phyloP scores from a whole-genome alignment of 106 monocot genomes.

The Platanthera guangdongensis region DNA sequence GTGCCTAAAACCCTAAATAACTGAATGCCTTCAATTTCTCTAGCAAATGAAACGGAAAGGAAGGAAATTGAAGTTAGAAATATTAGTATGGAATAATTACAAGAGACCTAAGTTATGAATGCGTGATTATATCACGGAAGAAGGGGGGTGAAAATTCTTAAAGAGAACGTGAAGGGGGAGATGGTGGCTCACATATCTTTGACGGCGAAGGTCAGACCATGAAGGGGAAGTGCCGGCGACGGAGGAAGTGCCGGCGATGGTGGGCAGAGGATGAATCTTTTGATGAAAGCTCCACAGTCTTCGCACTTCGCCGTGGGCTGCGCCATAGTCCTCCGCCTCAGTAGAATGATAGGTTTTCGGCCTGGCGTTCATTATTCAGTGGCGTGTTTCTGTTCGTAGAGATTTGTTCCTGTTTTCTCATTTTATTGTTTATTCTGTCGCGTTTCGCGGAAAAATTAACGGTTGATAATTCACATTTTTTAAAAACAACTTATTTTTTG shows the following conservation, averaged over 20 bases:
- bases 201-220: conserved; percentile 82
- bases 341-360: neutral
- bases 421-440: too few relatives aligned
- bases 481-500: too few relatives aligned
- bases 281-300: conserved; percentile 62
- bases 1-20: neutral
- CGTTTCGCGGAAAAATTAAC: too few relatives aligned
- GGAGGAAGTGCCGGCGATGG: conserved; percentile 10
- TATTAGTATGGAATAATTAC: too few relatives aligned
- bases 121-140: neutral
- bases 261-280: conserved; percentile 40
- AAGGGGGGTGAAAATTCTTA: neutral
- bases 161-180: neutral
- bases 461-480: too few relatives aligned
- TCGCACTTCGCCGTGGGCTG: conserved; percentile 1
- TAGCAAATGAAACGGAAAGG: neutral
- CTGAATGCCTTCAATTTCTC: neutral
- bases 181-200: conserved; percentile 67
- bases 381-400: too few relatives aligned
- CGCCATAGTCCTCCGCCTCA: neutral
- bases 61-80: neutral
- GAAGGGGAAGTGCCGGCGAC: conserved; percentile 31
- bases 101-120: neutral
- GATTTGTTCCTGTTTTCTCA: too few relatives aligned
- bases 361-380: too few relatives aligned